These are phyloP conservation scores for Clavispora asparagi DNA, from an alignment of 805 yeast species.

Conservation along the genomic window DNA sequence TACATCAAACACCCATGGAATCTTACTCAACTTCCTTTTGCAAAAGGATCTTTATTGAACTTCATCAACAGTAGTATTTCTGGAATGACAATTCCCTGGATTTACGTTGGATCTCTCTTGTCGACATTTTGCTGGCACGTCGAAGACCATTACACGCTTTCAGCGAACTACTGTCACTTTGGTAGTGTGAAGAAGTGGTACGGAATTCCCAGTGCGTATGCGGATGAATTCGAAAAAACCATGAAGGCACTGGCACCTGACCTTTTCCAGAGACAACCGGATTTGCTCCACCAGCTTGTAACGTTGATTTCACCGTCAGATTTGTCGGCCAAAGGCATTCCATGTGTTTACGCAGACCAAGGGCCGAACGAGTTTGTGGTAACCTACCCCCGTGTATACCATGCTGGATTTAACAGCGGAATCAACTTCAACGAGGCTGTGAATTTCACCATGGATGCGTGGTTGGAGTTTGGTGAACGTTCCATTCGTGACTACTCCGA, in stretches of 20 bases:
- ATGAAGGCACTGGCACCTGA: conserved; percentile 71
- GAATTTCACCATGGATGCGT: conserved; percentile 60
- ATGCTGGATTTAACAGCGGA: conserved; percentile 43
- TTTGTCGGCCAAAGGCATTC: conserved; percentile 40
- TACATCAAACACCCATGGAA: conserved; percentile 69
- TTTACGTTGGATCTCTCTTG: conserved; percentile 82
- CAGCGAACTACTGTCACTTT: conserved; percentile 87
- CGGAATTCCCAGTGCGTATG: conserved; percentile 69
- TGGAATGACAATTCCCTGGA: conserved; percentile 96
- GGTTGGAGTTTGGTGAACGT: conserved; percentile 63
- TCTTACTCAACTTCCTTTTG: conserved; percentile 64
- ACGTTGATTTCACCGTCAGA: conserved; percentile 72
- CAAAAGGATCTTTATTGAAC: conserved; percentile 63
- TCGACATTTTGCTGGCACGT: conserved; percentile 97
- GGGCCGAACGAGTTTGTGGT: conserved; percentile 52
- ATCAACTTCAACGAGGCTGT: conserved; percentile 44
- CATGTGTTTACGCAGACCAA: conserved; percentile 57
- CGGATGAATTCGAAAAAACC: conserved; percentile 59
- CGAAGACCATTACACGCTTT: conserved; percentile 88
- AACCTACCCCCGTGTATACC: conserved; percentile 41
- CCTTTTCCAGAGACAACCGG: conserved; percentile 78
- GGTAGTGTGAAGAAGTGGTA: conserved; percentile 94
- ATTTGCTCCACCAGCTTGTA: conserved; percentile 78
- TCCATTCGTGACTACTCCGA: conserved; percentile 18
- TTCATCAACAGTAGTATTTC: conserved; percentile 64